Conservation (phyloP, 306 rosid species). For the Cucumis melo region DNA sequence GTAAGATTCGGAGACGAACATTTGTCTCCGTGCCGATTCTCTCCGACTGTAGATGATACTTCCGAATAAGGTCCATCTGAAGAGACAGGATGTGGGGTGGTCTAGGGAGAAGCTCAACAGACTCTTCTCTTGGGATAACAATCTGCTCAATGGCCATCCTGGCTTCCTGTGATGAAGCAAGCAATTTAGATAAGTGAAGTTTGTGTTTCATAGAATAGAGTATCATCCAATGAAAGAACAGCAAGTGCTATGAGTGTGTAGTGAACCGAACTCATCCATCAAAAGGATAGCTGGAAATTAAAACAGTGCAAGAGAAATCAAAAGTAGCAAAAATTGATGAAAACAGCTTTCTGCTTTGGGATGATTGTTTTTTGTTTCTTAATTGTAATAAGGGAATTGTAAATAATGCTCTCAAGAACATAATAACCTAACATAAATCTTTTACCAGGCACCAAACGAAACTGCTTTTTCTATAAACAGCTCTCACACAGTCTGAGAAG, state of each 20-base stretch:
- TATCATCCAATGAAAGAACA: background rate
- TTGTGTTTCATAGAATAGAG: background rate
- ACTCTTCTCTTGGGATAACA: constrained; percentile 68
- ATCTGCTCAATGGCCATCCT: constrained; percentile 73
- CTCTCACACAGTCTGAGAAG: background rate
- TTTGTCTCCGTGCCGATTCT: constrained; percentile 28
- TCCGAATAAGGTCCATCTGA: constrained; percentile 57
- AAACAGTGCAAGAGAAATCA: background rate
- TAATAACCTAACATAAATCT: background rate
- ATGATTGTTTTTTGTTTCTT: background rate
- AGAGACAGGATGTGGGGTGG: constrained; percentile 37
- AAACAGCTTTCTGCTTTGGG: background rate
- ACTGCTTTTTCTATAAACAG: background rate
- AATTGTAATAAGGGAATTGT: background rate
- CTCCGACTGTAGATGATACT: constrained; percentile 50
- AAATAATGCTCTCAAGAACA: background rate
- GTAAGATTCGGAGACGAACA: constrained; percentile 49
- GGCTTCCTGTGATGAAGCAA: constrained; percentile 51
- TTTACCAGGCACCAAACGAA: background rate
- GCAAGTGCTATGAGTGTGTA: background rate
- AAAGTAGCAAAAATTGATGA: background rate
- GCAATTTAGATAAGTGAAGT: background rate
- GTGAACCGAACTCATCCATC: background rate
- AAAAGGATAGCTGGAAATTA: background rate
- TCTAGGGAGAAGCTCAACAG: constrained; percentile 72